A percentile compares a stretch with the other conserved stretches of the same genome.
Conservation (phyloP, 2,329 filamentous ascomycete species). For the Alternaria panax region DNA sequence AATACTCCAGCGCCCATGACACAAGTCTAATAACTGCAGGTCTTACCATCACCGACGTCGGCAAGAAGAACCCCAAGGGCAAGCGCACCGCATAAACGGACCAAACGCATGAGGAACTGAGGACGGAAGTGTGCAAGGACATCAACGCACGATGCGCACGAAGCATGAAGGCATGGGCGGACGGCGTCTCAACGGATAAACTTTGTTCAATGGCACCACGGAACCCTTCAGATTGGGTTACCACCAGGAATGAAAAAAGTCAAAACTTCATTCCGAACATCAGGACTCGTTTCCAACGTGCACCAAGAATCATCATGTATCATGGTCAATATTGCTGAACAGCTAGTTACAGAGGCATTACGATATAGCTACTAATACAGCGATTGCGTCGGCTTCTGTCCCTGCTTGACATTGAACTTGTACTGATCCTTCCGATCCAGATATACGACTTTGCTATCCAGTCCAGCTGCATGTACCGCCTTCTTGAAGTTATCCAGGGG, state of each 20-base stretch:
- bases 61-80: conserved; percentile 69
- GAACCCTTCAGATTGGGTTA: conserved; percentile 32
- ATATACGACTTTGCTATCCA: conserved; percentile 65
- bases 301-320: conserved; percentile 1
- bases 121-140: conserved; percentile 15
- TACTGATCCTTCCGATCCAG: conserved; percentile 66
- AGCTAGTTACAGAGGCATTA: neutral
- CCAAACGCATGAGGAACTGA: conserved; percentile 11
- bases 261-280: conserved; percentile 34
- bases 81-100: conserved; percentile 52
- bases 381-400: conserved; percentile 15
- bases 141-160: conserved; percentile 20
- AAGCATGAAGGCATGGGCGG: conserved; percentile 36
- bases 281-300: conserved; percentile 4
- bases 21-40: conserved; percentile 48
- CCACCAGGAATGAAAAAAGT: conserved; percentile 42
- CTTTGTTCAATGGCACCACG: conserved; percentile 44
- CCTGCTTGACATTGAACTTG: conserved; percentile 58
- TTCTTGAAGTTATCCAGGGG: conserved; percentile 67
- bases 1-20: neutral
- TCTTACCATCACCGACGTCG: conserved; percentile 66
- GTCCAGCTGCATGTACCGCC: conserved; percentile 61
- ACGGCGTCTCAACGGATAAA: conserved; percentile 43
- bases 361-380: conserved; percentile 11
- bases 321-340: conserved; percentile 5